Percentiles rank a stretch among this genome's conserved stretches.
Evolutionary conservation across 1,284 basidiomycete species (phyloP).

Genomic region (Microstroma glucosiphilum): DNA sequence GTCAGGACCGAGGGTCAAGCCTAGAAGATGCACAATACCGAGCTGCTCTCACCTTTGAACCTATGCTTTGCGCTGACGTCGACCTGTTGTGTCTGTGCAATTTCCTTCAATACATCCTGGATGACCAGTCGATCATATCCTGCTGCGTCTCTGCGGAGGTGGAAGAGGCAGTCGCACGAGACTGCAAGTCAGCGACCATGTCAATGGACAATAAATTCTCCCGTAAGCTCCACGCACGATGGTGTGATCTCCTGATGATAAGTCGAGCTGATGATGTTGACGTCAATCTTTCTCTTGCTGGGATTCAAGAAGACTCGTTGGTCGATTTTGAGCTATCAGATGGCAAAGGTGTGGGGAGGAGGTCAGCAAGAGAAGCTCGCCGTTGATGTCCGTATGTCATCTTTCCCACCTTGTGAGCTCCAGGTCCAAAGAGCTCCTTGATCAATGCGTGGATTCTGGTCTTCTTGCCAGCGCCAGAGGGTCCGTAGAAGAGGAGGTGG

Average conservation of each 20-base stretch:
- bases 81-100: slow-evolving; percentile 97
- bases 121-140: slow-evolving; percentile 93
- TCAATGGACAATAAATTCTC: too few species aligned
- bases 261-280: slow-evolving; percentile 86
- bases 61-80: slow-evolving; percentile 89
- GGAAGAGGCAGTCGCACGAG: not conserved
- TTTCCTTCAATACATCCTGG: slow-evolving; percentile 95
- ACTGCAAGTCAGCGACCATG: too few species aligned
- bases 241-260: slow-evolving; percentile 98
- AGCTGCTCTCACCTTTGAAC: slow-evolving; percentile 73
- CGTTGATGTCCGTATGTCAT: slow-evolving; percentile 54
- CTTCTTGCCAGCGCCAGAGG: slow-evolving; percentile 95
- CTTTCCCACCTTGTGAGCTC: slow-evolving; percentile 66
- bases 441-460: slow-evolving; percentile 78
- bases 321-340: slow-evolving; percentile 77
- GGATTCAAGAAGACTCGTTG: slow-evolving; percentile 94
- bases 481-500: slow-evolving; percentile 95
- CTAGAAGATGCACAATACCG: not conserved
- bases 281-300: slow-evolving; percentile 86
- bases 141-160: slow-evolving; percentile 72
- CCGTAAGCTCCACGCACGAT: slow-evolving; percentile 57
- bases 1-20: slow-evolving; percentile 5
- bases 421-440: slow-evolving; percentile 80
- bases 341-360: slow-evolving; percentile 46
- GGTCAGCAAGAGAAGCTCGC: not conserved